A percentile compares a stretch with the other conserved stretches of the same genome.
Conservation (phyloP, 495 filamentous ascomycete species). For the Geoglossum glabrum region DNA sequence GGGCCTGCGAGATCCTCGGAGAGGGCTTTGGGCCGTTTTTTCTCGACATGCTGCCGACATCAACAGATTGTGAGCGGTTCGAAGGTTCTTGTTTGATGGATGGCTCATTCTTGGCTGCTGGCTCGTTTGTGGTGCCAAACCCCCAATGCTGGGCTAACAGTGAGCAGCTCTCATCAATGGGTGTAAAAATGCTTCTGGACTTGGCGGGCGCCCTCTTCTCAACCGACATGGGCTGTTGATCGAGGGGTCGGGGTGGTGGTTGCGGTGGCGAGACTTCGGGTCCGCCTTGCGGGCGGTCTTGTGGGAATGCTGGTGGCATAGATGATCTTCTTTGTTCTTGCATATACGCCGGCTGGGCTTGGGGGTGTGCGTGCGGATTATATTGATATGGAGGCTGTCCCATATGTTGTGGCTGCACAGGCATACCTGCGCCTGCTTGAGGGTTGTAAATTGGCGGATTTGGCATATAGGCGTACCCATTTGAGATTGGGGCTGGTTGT, state of each 20-base stretch:
- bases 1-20: slow-evolving; percentile 14
- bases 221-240: slow-evolving; percentile 26
- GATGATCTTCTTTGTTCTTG: slow-evolving; percentile 47
- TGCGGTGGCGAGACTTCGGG: slow-evolving; percentile 9
- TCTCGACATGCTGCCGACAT: slow-evolving; percentile 30
- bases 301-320: slow-evolving; percentile 35
- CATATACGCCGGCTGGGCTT: slow-evolving; percentile 43
- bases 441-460: slow-evolving; percentile 72
- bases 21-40: slow-evolving; percentile 9
- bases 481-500: slow-evolving; percentile 41
- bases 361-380: slow-evolving; percentile 29
- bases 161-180: slow-evolving; percentile 82
- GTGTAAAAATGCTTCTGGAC: slow-evolving; percentile 87
- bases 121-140: slow-evolving; percentile 26
- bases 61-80: slow-evolving; percentile 40
- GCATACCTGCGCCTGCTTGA: slow-evolving; percentile 31
- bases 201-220: slow-evolving; percentile 58
- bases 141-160: slow-evolving; percentile 76
- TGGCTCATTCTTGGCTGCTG: slow-evolving; percentile 22
- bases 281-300: slow-evolving; percentile 16
- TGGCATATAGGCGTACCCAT: slow-evolving; percentile 68
- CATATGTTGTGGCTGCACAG: slow-evolving; percentile 21
- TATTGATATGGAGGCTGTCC: slow-evolving; percentile 20
- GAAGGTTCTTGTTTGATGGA: slow-evolving; percentile 6
- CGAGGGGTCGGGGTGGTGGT: slow-evolving; percentile 11